Percentiles rank a stretch among this genome's conserved stretches.
Conservation (phyloP, 2,329 filamentous ascomycete species). For the Cryphonectria naterciae region DNA sequence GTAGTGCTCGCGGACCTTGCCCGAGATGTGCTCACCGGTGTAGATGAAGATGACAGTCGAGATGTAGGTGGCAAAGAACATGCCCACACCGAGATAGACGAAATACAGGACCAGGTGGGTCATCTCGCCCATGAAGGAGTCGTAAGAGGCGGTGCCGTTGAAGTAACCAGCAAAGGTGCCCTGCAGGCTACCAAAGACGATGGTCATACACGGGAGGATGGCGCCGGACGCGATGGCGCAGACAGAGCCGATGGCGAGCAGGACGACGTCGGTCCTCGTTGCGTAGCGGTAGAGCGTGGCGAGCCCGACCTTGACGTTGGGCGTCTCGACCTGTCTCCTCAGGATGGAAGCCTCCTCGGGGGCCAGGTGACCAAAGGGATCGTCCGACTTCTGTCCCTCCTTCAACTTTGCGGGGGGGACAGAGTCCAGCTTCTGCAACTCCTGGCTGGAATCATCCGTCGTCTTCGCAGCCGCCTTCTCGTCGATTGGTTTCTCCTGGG, state of each 20-base stretch:
- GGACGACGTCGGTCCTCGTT: slow-evolving; percentile 64
- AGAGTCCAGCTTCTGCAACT: slow-evolving; percentile 49
- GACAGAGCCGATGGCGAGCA: slow-evolving; percentile 64
- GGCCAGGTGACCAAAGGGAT: slow-evolving; percentile 66
- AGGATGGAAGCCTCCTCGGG: slow-evolving; percentile 69
- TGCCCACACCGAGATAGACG: slow-evolving; percentile 79
- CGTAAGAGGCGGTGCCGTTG: slow-evolving; percentile 48
- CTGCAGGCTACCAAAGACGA: slow-evolving; percentile 78
- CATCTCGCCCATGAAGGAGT: slow-evolving; percentile 64
- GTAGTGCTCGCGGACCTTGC: slow-evolving; percentile 81
- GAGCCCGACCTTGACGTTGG: slow-evolving; percentile 66
- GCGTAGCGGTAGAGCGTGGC: slow-evolving; percentile 72
- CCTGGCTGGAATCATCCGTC: slow-evolving; percentile 13
- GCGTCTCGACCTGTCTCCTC: slow-evolving; percentile 68
- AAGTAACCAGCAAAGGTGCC: slow-evolving; percentile 72
- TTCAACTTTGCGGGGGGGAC: slow-evolving; percentile 39
- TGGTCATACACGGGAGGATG: slow-evolving; percentile 78
- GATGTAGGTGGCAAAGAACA: slow-evolving; percentile 74
- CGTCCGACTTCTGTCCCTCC: slow-evolving; percentile 49
- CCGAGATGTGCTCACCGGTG: slow-evolving; percentile 76
- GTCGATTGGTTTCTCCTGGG: neutral
- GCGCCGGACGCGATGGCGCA: slow-evolving; percentile 74
- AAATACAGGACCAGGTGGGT: slow-evolving; percentile 76
- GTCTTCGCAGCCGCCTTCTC: slow-evolving; percentile 11
- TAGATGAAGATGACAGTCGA: slow-evolving; percentile 89